A percentile compares a stretch with the other conserved stretches of the same genome.
Conservation (phyloP, 2,329 filamentous ascomycete species). For the Fusarium bactridioides region DNA sequence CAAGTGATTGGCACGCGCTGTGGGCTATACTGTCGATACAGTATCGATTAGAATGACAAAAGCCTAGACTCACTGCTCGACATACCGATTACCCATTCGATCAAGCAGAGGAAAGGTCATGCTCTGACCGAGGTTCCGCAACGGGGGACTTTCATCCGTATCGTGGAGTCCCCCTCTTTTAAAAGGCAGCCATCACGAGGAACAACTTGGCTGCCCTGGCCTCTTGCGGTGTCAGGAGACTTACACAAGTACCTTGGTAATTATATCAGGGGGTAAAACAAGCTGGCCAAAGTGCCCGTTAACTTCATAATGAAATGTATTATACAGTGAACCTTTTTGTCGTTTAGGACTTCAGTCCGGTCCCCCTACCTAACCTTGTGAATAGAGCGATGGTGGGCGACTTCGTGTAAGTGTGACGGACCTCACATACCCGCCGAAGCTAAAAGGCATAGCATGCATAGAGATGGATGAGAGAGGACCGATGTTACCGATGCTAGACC, state of each 20-base stretch:
- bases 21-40: neutral
- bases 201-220: neutral
- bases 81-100: neutral
- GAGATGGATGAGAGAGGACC: constrained; percentile 29
- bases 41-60: neutral
- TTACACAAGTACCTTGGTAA: neutral
- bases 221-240: neutral
- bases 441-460: constrained; percentile 41
- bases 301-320: neutral
- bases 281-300: neutral
- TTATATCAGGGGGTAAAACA: neutral
- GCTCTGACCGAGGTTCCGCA: neutral
- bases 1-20: constrained; percentile 23
- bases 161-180: neutral
- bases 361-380: neutral
- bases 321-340: neutral
- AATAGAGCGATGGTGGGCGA: constrained; percentile 11
- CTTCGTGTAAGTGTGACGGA: constrained; percentile 34
- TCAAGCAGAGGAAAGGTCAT: constrained; percentile 14
- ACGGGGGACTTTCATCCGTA: neutral
- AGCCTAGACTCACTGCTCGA: neutral
- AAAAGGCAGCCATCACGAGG: constrained; percentile 4
- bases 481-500: constrained; percentile 33
- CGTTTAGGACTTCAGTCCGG: neutral
- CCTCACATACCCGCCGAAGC: constrained; percentile 44